Percentiles rank a stretch among this genome's conserved stretches.
phyloP scores from a whole-genome alignment of 345 rosid species.

The Gossypium ekmanianum region DNA sequence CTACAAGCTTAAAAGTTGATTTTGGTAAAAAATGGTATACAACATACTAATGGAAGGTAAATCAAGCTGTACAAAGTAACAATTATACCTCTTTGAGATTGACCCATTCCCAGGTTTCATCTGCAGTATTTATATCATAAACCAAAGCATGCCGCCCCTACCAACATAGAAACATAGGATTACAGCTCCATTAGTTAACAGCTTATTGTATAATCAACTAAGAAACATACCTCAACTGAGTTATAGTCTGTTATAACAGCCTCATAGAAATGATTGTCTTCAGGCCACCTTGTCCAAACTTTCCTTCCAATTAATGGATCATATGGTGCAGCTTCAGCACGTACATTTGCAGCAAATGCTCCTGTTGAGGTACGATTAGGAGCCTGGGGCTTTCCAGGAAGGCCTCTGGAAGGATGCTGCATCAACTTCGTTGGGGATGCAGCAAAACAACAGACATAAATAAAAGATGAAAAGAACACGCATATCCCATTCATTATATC shows the following conservation, averaged over 20 bases:
- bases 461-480: background rate
- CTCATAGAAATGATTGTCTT: constrained; percentile 1
- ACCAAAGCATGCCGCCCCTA: constrained; percentile 92
- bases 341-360: constrained; percentile 48
- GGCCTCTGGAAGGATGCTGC: constrained; percentile 66
- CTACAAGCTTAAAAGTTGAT: background rate
- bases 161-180: constrained; percentile 25
- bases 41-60: background rate
- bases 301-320: constrained; percentile 47
- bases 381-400: constrained; percentile 63
- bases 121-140: constrained; percentile 68
- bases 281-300: background rate
- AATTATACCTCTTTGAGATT: constrained; percentile 87
- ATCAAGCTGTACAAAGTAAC: background rate
- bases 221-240: background rate
- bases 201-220: background rate
- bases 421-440: constrained; percentile 42
- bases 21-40: background rate
- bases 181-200: constrained; percentile 15
- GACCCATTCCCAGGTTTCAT: constrained; percentile 98
- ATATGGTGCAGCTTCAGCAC: constrained; percentile 56
- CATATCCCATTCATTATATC: background rate
- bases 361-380: constrained; percentile 44
- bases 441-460: constrained; percentile 26
- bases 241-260: background rate